Base-by-base conservation (phyloP, 2,329 filamentous ascomycete genomes). In the Purpureocillium takamizusanense region DNA sequence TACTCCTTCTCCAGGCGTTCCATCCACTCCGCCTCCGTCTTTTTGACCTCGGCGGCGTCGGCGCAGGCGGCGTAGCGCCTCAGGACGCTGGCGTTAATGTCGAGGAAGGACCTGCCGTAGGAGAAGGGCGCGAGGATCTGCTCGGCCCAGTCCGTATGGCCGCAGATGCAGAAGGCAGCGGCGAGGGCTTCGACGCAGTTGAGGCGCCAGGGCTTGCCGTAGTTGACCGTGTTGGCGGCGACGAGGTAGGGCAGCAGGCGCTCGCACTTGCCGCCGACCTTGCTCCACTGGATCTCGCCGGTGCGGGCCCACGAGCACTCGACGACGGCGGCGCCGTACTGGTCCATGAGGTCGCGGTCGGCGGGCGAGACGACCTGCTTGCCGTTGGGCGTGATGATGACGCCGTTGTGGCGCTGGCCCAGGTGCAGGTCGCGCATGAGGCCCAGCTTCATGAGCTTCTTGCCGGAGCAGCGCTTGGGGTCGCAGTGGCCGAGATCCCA, bases 401-500 rank as follows among this genome's bases (percentile, higher is more conserved):
- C 84, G 42, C 92, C 92, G 28, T 81, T 77, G 59, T 92, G 88
- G 50, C 90, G 89, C 63, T 97, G 89, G 38, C 92, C 92, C 40
- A 97, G 72, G 53, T 90, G 80, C 38, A 98, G 74, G 54, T 94
- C 86, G 49, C 92, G 83, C 87, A 98, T 95, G 53, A 95, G 70
- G 3, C 90, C 90, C 39, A 94, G 76, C 46, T 83, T 81, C 76
- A 98, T 95, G 27, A 98, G 74, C 46, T 86, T 81, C 68, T 98
- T 98, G 25, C 92, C 92, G 0, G 89, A 95, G 65, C 92, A 98
- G 51, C 90, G 74, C 62, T 95, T 97, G 8, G 90, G 87, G 56
- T 98, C 92, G 69, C 92, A 98, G 67, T 98, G 92, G 45, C 89
- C 90, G 27, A 98, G 73, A 56, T 98, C 92, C 92, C 92, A 98